Evolutionary conservation across 2,329 filamentous ascomycete species (phyloP).

Genomic region (Ilyonectria sp.): DNA sequence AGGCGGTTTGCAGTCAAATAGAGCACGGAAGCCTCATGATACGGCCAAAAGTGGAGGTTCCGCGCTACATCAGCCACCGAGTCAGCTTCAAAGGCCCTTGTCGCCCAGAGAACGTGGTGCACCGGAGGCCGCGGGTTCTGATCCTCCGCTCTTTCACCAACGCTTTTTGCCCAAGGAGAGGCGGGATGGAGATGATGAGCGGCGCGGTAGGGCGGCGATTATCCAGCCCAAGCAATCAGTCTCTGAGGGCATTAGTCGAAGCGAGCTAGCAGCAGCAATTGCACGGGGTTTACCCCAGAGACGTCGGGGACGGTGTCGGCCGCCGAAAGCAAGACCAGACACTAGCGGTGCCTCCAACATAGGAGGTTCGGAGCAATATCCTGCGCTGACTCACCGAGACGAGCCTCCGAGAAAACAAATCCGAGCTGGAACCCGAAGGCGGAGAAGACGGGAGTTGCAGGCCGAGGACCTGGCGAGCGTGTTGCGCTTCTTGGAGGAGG

Average conservation of each 20-base stretch:
- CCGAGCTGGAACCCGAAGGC: background rate
- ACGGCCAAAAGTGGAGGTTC: too few species aligned
- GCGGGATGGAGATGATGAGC: background rate
- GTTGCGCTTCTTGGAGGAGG: too few species aligned
- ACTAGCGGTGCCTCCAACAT: background rate
- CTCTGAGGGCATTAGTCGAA: background rate
- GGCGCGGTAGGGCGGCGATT: background rate
- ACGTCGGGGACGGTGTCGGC: background rate
- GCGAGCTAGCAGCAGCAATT: background rate
- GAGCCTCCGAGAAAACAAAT: background rate
- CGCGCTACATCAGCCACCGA: too few species aligned
- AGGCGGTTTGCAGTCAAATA: too few species aligned
- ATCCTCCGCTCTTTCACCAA: background rate
- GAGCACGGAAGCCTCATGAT: too few species aligned
- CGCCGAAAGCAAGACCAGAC: background rate
- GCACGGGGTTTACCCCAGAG: background rate
- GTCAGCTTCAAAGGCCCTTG: background rate
- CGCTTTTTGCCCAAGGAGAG: background rate
- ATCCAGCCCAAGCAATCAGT: background rate
- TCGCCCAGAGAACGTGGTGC: background rate
- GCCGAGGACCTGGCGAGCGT: too few species aligned
- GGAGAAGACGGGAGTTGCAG: background rate
- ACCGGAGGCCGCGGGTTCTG: background rate
- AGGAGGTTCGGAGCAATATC: background rate
- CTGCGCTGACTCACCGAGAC: background rate